Conservation (phyloP, 345 rosid species). For the Gossypium sturtianum region DNA sequence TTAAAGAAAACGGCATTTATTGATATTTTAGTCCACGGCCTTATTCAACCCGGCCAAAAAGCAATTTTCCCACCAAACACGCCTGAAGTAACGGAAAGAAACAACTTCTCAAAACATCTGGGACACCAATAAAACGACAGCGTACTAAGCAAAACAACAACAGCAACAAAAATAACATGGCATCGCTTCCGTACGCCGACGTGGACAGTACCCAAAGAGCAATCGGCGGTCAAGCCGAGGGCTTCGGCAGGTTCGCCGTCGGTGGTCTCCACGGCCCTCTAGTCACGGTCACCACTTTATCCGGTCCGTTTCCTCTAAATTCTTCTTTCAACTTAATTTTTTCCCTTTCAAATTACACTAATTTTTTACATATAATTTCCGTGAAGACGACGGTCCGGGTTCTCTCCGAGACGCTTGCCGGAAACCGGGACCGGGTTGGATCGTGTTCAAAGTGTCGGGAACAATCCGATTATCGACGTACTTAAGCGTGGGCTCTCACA, state of each 20-base stretch:
- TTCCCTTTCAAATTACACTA: not conserved
- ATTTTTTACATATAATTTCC: not conserved
- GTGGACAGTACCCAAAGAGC: constrained; percentile 49
- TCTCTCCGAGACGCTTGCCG: constrained; percentile 76
- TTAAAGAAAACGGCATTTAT: no score
- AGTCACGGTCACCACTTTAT: constrained; percentile 47
- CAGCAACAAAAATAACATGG: constrained; percentile 19
- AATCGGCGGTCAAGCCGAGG: constrained; percentile 70
- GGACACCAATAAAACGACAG: not conserved
- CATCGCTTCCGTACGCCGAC: constrained; percentile 53
- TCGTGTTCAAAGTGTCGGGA: constrained; percentile 76
- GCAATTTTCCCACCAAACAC: not conserved
- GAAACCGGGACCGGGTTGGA: constrained; percentile 73
- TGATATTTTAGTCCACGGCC: not conserved
- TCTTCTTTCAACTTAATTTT: not conserved
- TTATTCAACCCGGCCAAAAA: not conserved
- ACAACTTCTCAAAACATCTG: not conserved
- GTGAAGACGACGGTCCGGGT: constrained; percentile 80
- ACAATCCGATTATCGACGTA: constrained; percentile 60
- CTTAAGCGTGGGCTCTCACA: constrained; percentile 70
- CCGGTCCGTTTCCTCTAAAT: constrained; percentile 32
- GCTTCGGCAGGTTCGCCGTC: constrained; percentile 57
- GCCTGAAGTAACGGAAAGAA: not conserved
- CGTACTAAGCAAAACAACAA: not conserved
- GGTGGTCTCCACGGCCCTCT: constrained; percentile 74